Base-by-base conservation (phyloP, 129 eudicot species). In the Artemisia annua region DNA sequence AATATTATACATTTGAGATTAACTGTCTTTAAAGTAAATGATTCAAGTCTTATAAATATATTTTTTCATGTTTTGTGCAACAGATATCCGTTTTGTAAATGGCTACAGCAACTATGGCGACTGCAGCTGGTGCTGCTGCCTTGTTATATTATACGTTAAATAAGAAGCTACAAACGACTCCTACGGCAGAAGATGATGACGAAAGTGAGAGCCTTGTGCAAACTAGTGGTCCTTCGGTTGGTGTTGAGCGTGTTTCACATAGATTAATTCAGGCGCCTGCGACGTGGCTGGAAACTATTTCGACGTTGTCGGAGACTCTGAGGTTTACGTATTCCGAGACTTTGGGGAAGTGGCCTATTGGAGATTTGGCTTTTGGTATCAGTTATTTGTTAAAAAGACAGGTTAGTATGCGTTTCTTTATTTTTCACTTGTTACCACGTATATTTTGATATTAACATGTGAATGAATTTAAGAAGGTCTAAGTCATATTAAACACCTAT, bases 91-190 rank as follows among this genome's bases (percentile, higher is more conserved):
- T 58, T 50, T 52, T 18, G 32, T 43, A 62, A 61, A 91, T 95
- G 99, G 99, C 97, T 3, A 90, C 99, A 4, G 97, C 96, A 75
- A 90, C 96, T 11, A 95, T 95, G 97, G 99, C 99, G 15, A 86
- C 97, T 4, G 99, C 99, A 70, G 97, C 99, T 7, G 99, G 99
- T 81, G 99, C 97, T 26, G 99, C 99, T 81, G 99, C 97, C 43
- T 87, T 95, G 20, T 82, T 95, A 77, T 95, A 95, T 69, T 95
- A 86, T 77, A 91, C 97, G 4, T 78, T 95, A 70, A 90, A 95
- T 72, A 86, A 80, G 78, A 90, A 88, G 66, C 71, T 91, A 28
- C 94, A 88, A 71, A 48, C 96, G 1, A 63, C 71, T 28, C 66
- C 67, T 2, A 9, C 83, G 48, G 59, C 73, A 8, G 63, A 30